Conservation (phyloP, 192 early-diverging fungal species). For the Obelidium mucronatum region DNA sequence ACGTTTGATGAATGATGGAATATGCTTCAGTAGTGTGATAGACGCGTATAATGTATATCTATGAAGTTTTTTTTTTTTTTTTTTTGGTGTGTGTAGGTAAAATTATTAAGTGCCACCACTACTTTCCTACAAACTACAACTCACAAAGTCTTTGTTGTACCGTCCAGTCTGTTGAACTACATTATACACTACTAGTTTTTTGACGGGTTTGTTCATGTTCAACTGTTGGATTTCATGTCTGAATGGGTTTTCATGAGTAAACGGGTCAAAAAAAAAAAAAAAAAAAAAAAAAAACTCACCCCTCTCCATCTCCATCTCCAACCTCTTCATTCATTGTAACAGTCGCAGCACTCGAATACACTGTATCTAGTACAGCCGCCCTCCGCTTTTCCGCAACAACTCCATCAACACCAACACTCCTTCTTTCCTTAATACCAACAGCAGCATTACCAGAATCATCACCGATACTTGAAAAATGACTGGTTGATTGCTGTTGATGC, state of each 20-base stretch:
- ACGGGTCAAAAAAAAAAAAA: not conserved
- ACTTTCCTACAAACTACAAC: not conserved
- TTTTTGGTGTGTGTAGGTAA: not conserved
- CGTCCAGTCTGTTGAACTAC: constrained; percentile 29
- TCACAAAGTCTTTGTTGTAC: constrained; percentile 30
- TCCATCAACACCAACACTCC: not conserved
- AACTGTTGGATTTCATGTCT: constrained; percentile 10
- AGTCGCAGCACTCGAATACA: not conserved
- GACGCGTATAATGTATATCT: constrained; percentile 52
- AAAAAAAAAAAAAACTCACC: not conserved
- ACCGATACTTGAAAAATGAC: too few relatives aligned
- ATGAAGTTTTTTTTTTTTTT: too few relatives aligned
- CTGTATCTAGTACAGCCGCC: too few relatives aligned
- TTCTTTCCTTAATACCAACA: not conserved
- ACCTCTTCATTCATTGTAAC: constrained; percentile 35
- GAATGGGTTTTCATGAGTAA: too few relatives aligned
- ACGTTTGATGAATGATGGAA: constrained; percentile 46
- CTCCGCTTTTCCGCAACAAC: not conserved
- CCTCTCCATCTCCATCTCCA: constrained; percentile 4
- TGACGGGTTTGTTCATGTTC: constrained; percentile 55
- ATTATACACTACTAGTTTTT: constrained; percentile 41
- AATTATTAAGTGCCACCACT: not conserved
- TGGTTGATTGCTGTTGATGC: too few relatives aligned
- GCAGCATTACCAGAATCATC: too few relatives aligned
- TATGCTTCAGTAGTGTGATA: constrained; percentile 26